Conservation (phyloP, 106 monocot species). For the Allium sativum region DNA sequence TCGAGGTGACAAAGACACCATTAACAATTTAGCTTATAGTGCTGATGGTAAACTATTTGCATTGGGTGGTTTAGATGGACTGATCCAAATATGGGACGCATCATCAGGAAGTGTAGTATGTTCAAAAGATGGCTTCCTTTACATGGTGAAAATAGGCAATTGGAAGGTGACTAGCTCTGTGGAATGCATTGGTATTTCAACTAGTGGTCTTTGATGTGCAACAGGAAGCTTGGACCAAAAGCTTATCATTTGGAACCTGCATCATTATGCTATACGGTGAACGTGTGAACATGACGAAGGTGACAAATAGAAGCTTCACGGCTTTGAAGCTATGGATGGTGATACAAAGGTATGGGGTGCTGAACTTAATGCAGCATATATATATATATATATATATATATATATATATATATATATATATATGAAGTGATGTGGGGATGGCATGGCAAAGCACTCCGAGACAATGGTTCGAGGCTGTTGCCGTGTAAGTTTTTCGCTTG, state of each 20-base stretch:
- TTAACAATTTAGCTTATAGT: slow-evolving; percentile 84
- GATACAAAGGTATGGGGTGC: too few relatives aligned
- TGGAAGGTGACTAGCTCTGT: slow-evolving; percentile 58
- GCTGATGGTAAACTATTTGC: slow-evolving; percentile 75
- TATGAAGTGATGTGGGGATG: too few relatives aligned
- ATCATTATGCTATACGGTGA: slow-evolving; percentile 41
- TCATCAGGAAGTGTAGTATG: slow-evolving; percentile 24
- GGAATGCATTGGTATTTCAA: slow-evolving; percentile 65
- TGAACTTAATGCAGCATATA: too few relatives aligned
- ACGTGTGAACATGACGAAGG: slow-evolving; percentile 70
- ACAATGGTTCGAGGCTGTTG: too few relatives aligned
- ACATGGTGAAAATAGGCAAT: slow-evolving; percentile 83
- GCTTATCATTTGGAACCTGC: slow-evolving; percentile 83
- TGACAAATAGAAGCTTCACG: too few relatives aligned
- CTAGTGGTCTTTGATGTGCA: slow-evolving; percentile 47
- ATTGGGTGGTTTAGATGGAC: slow-evolving; percentile 81
- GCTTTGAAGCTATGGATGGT: too few relatives aligned
- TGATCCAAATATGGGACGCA: slow-evolving; percentile 67
- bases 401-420: too few relatives aligned
- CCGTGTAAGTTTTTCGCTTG: too few relatives aligned
- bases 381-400: too few relatives aligned
- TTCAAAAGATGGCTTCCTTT: slow-evolving; percentile 62
- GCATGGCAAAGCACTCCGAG: too few relatives aligned
- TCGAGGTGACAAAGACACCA: slow-evolving; percentile 68
- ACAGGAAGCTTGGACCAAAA: slow-evolving; percentile 83